Evolutionary conservation across 129 eudicot species (phyloP).

Genomic region (Saposhnikovia divaricata): DNA sequence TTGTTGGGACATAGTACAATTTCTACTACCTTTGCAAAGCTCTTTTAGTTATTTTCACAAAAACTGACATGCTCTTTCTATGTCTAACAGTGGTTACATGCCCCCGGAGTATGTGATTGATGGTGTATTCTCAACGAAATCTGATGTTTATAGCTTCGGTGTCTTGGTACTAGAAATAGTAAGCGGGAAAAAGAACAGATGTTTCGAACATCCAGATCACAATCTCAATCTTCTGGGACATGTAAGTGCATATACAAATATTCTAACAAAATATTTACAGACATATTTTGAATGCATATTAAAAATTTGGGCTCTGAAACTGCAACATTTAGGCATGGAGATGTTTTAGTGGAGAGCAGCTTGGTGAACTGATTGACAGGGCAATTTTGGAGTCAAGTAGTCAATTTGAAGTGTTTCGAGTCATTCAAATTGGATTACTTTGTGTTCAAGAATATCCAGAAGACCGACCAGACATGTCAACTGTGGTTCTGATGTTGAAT

Average conservation of each 20-base stretch:
- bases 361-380: conserved; percentile 8
- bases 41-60: not conserved
- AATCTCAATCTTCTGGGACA: conserved; percentile 8
- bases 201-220: conserved; percentile 12
- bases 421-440: conserved; percentile 24
- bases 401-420: conserved; percentile 15
- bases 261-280: not conserved
- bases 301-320: not conserved
- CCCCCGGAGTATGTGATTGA: conserved; percentile 3
- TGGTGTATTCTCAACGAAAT: conserved; percentile 2
- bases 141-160: conserved; percentile 6
- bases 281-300: not conserved
- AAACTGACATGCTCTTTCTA: not conserved
- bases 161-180: not conserved
- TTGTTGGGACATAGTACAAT: conserved; percentile 8
- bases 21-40: not conserved
- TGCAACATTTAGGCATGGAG: conserved; percentile 17
- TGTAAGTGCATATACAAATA: not conserved
- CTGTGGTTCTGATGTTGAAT: conserved; percentile 37
- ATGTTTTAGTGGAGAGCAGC: conserved; percentile 11
- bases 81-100: conserved; percentile 4
- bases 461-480: conserved; percentile 35
- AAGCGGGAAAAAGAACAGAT: not conserved
- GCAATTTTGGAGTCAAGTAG: not conserved
- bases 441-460: conserved; percentile 40